A percentile compares a stretch with the other conserved stretches of the same genome.
These are phyloP conservation scores for Starmerella powellii DNA, from an alignment of 805 yeast species.

Conservation along the genomic window DNA sequence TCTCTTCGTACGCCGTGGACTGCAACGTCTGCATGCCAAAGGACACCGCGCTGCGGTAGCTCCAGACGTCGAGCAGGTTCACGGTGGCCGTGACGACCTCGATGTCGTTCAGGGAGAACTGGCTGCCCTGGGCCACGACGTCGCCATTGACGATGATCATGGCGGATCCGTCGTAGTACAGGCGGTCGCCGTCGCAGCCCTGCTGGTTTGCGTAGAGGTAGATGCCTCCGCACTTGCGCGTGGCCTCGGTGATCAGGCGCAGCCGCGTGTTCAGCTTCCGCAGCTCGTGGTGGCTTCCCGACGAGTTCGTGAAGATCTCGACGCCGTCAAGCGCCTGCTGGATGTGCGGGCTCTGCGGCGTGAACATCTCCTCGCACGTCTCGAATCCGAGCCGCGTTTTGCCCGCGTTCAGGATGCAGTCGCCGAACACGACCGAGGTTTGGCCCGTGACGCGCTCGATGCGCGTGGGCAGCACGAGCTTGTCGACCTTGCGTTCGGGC, in stretches of 20 bases:
- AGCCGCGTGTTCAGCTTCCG: conserved; percentile 78
- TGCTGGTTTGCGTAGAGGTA: conserved; percentile 88
- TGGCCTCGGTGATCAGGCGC: conserved; percentile 78
- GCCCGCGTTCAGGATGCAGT: conserved; percentile 69
- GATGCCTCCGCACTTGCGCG: conserved; percentile 92
- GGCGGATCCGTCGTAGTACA: conserved; percentile 96
- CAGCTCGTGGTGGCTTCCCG: conserved; percentile 96
- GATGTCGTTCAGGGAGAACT: conserved; percentile 79
- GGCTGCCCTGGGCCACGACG: conserved; percentile 86
- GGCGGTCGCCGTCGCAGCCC: conserved; percentile 96
- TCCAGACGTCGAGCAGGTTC: conserved; percentile 80
- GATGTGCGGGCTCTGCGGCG: conserved; percentile 93
- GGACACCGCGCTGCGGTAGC: conserved; percentile 59
- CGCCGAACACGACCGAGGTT: conserved; percentile 66
- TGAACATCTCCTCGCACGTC: conserved; percentile 94
- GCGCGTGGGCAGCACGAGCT: conserved; percentile 55
- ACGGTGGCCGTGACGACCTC: conserved; percentile 94
- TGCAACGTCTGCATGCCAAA: conserved; percentile 55
- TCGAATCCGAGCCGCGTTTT: conserved; percentile 94
- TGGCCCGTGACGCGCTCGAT: conserved; percentile 61
- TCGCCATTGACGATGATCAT: conserved; percentile 83
- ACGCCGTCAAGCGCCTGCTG: conserved; percentile 89
- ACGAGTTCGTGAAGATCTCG: conserved; percentile 90
- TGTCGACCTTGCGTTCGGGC: conserved; percentile 71
- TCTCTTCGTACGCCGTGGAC: conserved; percentile 17